Conservation (phyloP, 345 rosid genomes). For the Acer campestre region DNA sequence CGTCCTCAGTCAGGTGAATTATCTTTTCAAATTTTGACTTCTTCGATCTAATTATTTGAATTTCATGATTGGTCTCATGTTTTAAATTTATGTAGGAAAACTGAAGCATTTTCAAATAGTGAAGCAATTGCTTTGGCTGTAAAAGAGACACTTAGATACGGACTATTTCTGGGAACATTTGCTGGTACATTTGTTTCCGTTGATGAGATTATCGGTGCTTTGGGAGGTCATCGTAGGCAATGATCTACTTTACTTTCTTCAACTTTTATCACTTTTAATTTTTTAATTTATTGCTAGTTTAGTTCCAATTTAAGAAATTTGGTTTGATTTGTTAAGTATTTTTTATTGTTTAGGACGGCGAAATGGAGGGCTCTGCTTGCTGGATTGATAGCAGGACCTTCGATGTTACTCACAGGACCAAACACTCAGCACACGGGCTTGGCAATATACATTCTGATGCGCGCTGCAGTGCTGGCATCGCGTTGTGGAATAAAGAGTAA, state of each 20-base stretch:
- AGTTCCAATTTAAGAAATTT: background rate
- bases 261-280: background rate
- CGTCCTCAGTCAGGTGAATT: slow-evolving; percentile 43
- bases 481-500: slow-evolving; percentile 94
- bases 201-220: slow-evolving; percentile 71
- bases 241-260: slow-evolving; percentile 25
- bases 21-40: background rate
- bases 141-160: slow-evolving; percentile 89
- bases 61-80: background rate
- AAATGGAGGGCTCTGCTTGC: slow-evolving; percentile 91
- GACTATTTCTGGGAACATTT: slow-evolving; percentile 85
- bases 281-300: slow-evolving; percentile 1
- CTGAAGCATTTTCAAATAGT: slow-evolving; percentile 55
- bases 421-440: slow-evolving; percentile 81
- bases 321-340: slow-evolving; percentile 22
- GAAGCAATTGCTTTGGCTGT: slow-evolving; percentile 68
- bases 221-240: slow-evolving; percentile 79
- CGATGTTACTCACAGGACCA: slow-evolving; percentile 89
- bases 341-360: slow-evolving; percentile 58
- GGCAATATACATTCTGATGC: slow-evolving; percentile 90
- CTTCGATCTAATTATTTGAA: slow-evolving; percentile 8
- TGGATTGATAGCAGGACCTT: slow-evolving; percentile 90
- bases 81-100: slow-evolving; percentile 47
- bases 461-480: slow-evolving; percentile 89
- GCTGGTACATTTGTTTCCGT: slow-evolving; percentile 88